These are phyloP conservation scores for Grosmannia serpens DNA, from an alignment of 2,329 filamentous ascomycete species.

Conservation along the genomic window DNA sequence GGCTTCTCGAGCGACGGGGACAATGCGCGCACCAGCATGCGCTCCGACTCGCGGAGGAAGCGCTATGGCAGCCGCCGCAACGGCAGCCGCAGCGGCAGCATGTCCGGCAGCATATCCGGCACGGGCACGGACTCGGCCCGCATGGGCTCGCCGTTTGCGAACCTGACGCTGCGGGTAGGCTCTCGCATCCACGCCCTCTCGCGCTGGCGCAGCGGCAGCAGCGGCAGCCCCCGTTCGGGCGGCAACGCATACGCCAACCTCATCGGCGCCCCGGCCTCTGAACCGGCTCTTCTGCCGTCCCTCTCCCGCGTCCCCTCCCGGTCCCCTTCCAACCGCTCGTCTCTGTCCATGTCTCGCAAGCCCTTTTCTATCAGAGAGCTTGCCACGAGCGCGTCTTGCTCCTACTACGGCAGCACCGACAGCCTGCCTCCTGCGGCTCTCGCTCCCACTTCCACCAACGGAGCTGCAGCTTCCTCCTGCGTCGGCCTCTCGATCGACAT, in stretches of 20 bases:
- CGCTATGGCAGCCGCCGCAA: neutral
- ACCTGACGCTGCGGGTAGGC: conserved; percentile 53
- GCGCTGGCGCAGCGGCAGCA: conserved; percentile 28
- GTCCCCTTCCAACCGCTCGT: conserved; percentile 43
- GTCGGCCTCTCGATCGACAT: conserved; percentile 14
- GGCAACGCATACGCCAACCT: conserved; percentile 28
- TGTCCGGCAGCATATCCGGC: conserved; percentile 1
- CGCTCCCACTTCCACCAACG: neutral
- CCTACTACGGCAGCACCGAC: conserved; percentile 48
- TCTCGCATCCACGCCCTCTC: conserved; percentile 44
- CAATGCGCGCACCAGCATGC: conserved; percentile 20
- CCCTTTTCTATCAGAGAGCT: conserved; percentile 21
- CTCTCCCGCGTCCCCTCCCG: conserved; percentile 47
- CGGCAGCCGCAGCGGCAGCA: conserved; percentile 5
- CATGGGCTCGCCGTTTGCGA: conserved; percentile 46
- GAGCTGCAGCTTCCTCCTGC: neutral
- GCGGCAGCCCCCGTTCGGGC: neutral
- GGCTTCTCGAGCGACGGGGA: conserved; percentile 57
- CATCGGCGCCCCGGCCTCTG: conserved; percentile 53
- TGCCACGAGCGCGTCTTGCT: conserved; percentile 51
- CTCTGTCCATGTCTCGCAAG: conserved; percentile 51
- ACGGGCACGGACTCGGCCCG: neutral
- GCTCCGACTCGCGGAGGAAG: neutral
- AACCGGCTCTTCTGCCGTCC: conserved; percentile 56
- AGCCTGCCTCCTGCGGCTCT: conserved; percentile 30